Evolutionary conservation across 441 rosid species (phyloP).

Genomic region (Syzygium syzygioides): DNA sequence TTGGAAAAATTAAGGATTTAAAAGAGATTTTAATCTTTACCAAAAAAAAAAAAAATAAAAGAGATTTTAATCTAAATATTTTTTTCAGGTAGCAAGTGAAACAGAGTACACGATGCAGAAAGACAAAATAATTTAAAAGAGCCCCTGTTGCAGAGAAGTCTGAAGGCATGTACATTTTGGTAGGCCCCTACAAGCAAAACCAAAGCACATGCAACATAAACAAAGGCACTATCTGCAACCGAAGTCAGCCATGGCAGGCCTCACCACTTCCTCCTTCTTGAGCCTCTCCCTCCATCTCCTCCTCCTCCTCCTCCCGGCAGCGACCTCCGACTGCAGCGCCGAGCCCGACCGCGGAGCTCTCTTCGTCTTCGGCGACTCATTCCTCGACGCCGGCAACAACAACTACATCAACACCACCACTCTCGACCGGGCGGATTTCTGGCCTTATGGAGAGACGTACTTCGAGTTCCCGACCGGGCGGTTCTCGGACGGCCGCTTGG

Average conservation of each 20-base stretch:
- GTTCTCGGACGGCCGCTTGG: constrained; percentile 60
- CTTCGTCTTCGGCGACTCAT: constrained; percentile 55
- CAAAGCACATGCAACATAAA: background rate
- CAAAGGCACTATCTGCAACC: background rate
- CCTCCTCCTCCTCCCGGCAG: background rate
- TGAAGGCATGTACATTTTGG: background rate
- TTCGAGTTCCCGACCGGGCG: constrained; percentile 69
- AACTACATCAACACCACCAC: constrained; percentile 50
- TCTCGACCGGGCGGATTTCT: constrained; percentile 47
- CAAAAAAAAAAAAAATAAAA: too few species aligned
- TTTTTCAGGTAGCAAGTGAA: background rate
- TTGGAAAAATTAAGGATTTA: background rate
- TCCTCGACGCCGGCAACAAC: constrained; percentile 56
- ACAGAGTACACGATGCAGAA: background rate
- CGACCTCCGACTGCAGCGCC: background rate
- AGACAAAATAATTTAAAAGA: background rate
- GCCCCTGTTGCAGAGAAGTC: background rate
- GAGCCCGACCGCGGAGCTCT: background rate
- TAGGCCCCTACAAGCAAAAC: background rate
- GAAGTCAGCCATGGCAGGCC: background rate
- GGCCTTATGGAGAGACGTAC: constrained; percentile 57
- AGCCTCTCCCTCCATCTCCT: background rate
- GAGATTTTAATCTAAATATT: background rate
- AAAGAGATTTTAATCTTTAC: background rate
- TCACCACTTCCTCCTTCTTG: background rate